Base-by-base conservation (phyloP, 768 basidiomycete genomes). In the Boletus edulis region DNA sequence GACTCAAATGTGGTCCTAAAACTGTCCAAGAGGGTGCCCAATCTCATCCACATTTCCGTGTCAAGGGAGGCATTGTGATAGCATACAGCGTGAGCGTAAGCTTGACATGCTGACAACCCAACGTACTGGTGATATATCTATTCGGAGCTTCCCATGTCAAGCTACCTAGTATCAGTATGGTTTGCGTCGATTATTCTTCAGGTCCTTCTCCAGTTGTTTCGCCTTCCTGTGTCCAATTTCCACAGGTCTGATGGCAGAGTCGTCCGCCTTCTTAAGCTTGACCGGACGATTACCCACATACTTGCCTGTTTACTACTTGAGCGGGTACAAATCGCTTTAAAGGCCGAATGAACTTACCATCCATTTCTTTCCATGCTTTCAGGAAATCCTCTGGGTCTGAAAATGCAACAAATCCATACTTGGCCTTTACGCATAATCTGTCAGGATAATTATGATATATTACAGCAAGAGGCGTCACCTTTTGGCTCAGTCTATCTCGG, bases 281-380 rank as follows among this genome's bases (percentile, higher is more conserved):
- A 99, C 85, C n/a, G 97, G 97, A 49, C 97, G 83, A 66, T 96
- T 96, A 41, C 97, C 97, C 48, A 99, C 95, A 72, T 99, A 99
- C 78, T 98, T 98, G 59, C 95, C 95, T 87, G 45, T 74, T 39
- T 14, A 27, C 37, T 17, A 39, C 32, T 46, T 64, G 37, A 62
- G 15, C 48, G 49, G 38, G 29, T 34, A 49, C 27, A 43, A 46
- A 15, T 10, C 13, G 29, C 22, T 14, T 27, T 3, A 13, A 52
- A 51, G 31, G 31, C 49, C 1, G 32, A 48, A 4, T 39, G 41
- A 2, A 69, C 89, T 35, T 62, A 91, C 95, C 96, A 71, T 98
- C 94, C 95, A 97, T 98, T 72, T 98, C 95, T 70, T 98, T 98
- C 96, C 96, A 99, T 17, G 96, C 96, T 68, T 86, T 95, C 53